Evolutionary conservation across 768 basidiomycete species (phyloP), one percentile per base, ranked within the genome.

Genomic region (Megacollybia marginata): DNA sequence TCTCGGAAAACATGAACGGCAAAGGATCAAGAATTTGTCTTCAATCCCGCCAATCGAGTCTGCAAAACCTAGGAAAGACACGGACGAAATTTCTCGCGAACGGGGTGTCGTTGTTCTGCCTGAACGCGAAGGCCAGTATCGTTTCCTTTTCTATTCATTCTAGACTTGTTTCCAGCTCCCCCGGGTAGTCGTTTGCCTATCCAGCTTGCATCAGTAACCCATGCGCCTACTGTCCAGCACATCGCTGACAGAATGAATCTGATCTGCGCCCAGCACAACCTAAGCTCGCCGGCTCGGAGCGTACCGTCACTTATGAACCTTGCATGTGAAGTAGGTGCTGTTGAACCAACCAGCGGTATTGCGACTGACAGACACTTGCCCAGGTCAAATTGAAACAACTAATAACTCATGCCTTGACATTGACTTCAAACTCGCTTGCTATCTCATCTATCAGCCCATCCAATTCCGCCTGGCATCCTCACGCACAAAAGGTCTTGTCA

Each of bases 301-400:
- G 88, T 87, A 7, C 72, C 86, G 11, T 71, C 80, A 2, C 70
- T 91, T 2, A 77, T 90, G 74, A 80, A 82, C 63, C 74, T 88
- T 44, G 88, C 88, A 2, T 85, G 82, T 57, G 88, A 92, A 72
- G 87, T 86, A 52, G 9, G 69, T 62, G 8, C 12, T 10, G n/a
- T 34, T 33, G n/a, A n/a, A n/a, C n/a, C 44, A 47, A 11, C 31
- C 31, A 6, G 11, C 33, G 1, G 13, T 47, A 19, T 49, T 18
- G 48, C 15, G 18, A 9, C 40, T 47, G 43, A 35, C 49, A 50
- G 32, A 44, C 18, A n/a, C 50, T 28, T 2, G 35, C 33, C 13
- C 53, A 89, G 87, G 85, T 85, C 15, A 88, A 88, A 61, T 73
- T 92, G 4, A 92, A 92, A 59, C 85, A 90, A 51, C 76, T 91